Evolutionary conservation across 768 basidiomycete species (phyloP), one percentile per base, ranked within the genome.

Genomic region (Termitomyces sp.): DNA sequence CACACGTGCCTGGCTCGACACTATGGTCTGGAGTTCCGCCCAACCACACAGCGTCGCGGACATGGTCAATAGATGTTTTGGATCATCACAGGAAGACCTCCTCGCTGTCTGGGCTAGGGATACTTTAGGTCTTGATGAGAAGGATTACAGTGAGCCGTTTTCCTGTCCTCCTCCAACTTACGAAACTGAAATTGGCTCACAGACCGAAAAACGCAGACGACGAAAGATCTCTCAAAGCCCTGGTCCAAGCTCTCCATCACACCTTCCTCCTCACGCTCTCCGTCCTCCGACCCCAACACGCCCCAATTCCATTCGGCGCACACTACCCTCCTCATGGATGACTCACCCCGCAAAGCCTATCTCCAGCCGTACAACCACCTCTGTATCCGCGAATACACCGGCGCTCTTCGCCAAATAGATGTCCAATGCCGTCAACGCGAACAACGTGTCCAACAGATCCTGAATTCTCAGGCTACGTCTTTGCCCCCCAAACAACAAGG

Each of bases 11-110:
- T 91, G 89, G 87, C 77, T 92, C 20, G 88, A 92, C 58, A 85
- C 87, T 4, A 93, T 93, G 88, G 81, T 94, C 4, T 94, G 92
- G 92, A 90, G 87, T 65, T 90, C 87, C 2, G 92, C 92, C 4
- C 89, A 92, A 65, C 89, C 90, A 2, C 85, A 42, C n/a, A 42
- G 40, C 40, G 40, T 42, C 40, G 69, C 72, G 0, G 84, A 86
- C 63, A 93, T 94, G 92, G 86, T 89, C 0, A 68, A 80, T 22
- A 75, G 74, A 36, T 77, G 79, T 35, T 91, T 92, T 66, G 81
- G 76, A 12, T 64, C 71, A 0, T 66, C 70, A 28, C 71, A 72
- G 52, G 54, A 64, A 2, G 69, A 73, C 18, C 70, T 92, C 5
- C 69, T 82, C 16, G 88, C 84, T 0, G 75, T 92, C 0, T 94